Evolutionary conservation across 495 filamentous ascomycete genomes (phyloP).

Genomic region (Penicillium crystallinum): DNA sequence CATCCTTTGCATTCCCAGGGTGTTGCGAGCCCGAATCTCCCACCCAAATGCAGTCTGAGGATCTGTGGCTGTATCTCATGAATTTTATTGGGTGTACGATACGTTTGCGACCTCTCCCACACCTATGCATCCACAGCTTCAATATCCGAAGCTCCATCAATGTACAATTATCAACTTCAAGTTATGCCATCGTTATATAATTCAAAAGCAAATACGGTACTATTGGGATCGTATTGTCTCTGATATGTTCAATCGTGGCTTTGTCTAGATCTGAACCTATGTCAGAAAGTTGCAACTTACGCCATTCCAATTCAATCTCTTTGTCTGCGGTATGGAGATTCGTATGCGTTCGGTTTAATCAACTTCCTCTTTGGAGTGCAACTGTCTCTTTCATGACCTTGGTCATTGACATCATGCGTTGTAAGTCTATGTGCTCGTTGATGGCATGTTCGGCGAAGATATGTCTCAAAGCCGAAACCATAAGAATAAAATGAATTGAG

Average conservation of each 20-base stretch:
- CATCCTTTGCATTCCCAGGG: not conserved
- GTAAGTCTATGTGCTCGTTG: no score
- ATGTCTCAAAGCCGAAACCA: no score
- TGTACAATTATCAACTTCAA: conserved; percentile 1
- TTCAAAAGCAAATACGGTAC: not conserved
- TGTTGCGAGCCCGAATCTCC: not conserved
- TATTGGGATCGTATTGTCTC: not conserved
- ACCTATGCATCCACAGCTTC: not conserved
- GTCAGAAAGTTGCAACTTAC: no score
- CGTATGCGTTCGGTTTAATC: no score
- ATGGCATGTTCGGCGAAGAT: no score
- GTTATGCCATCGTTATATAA: not conserved
- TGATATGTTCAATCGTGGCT: not conserved
- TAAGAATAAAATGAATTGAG: no score
- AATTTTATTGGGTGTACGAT: conserved; percentile 23
- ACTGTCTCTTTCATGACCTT: no score
- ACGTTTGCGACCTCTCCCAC: conserved; percentile 3
- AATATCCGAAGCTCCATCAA: conserved; percentile 2
- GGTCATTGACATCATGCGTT: no score
- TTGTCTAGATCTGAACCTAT: no score
- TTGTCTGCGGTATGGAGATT: no score
- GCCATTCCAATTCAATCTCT: no score
- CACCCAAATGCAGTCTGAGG: not conserved
- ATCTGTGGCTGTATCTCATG: conserved; percentile 2
- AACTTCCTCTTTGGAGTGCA: no score